Evolutionary conservation across 306 rosid genomes (phyloP).

Genomic region (Luffa aegyptiaca): DNA sequence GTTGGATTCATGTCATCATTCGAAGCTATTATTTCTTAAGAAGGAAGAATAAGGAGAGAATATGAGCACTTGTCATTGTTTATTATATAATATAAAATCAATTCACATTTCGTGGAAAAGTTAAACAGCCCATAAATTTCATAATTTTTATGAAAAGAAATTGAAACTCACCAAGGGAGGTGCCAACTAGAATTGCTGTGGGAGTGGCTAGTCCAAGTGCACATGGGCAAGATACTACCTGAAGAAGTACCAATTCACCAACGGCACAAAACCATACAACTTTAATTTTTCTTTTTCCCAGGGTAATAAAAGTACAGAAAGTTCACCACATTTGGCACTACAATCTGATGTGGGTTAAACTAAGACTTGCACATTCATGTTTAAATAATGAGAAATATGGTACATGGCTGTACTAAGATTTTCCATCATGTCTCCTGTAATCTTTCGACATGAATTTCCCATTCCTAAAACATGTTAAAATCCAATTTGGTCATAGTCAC

Average conservation of each 20-base stretch:
- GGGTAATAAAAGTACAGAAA: neutral
- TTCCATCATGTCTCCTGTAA: neutral
- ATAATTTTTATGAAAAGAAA: neutral
- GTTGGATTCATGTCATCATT: neutral
- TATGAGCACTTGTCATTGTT: neutral
- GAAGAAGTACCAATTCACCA: conserved; percentile 13
- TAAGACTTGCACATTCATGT: neutral
- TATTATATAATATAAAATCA: neutral
- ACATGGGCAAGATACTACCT: conserved; percentile 99
- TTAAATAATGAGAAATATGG: neutral
- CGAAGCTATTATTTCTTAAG: neutral
- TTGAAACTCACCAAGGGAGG: conserved; percentile 60
- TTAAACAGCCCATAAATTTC: neutral
- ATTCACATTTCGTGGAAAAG: neutral
- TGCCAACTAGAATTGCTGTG: conserved; percentile 95
- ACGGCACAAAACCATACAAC: neutral
- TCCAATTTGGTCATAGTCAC: neutral
- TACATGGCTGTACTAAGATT: neutral
- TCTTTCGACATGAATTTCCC: neutral
- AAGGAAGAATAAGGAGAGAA: conserved; percentile 3
- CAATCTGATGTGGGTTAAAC: neutral
- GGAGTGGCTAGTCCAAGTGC: conserved; percentile 99
- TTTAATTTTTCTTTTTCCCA: neutral
- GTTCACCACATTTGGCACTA: neutral
- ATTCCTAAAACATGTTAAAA: neutral